Evolutionary conservation across 805 yeast species (phyloP).

Genomic region (Zygosaccharomyces rouxii): DNA sequence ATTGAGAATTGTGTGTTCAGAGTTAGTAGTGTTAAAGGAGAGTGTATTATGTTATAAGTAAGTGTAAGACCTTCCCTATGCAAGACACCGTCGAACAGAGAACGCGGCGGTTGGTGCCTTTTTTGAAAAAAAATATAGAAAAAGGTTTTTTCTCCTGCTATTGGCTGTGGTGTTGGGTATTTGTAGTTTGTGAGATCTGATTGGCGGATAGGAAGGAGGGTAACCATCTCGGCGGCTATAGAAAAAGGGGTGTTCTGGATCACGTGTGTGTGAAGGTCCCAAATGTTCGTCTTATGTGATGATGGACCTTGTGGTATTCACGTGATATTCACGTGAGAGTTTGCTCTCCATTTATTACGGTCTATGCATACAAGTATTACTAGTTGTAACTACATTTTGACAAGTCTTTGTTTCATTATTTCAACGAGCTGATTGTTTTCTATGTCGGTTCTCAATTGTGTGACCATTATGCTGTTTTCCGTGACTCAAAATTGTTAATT

Average conservation of each 20-base stretch:
- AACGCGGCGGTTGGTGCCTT: constrained; percentile 2
- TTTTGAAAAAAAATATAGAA: background rate
- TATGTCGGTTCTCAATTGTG: no score
- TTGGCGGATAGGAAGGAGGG: constrained; percentile 4
- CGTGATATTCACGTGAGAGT: no score
- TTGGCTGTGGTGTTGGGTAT: constrained; percentile 3
- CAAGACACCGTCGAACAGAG: background rate
- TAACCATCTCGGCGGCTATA: constrained; percentile 2
- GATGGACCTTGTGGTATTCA: no score
- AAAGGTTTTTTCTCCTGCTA: background rate
- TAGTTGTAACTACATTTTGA: no score
- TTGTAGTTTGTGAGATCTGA: constrained; percentile 1
- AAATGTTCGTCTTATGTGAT: no score
- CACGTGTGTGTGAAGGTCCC: no score
- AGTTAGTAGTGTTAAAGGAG: background rate
- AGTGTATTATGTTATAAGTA: background rate
- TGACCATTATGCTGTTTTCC: background rate
- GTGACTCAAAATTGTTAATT: background rate
- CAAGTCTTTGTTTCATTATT: no score
- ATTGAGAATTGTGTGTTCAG: background rate
- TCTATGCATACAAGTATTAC: no score
- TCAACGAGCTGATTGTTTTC: no score
- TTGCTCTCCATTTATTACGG: no score
- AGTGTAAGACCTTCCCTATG: background rate
- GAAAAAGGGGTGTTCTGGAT: background rate